These are phyloP conservation scores for Coffea canephora DNA, from an alignment of 257 asterid genomes.

Conservation along the genomic window DNA sequence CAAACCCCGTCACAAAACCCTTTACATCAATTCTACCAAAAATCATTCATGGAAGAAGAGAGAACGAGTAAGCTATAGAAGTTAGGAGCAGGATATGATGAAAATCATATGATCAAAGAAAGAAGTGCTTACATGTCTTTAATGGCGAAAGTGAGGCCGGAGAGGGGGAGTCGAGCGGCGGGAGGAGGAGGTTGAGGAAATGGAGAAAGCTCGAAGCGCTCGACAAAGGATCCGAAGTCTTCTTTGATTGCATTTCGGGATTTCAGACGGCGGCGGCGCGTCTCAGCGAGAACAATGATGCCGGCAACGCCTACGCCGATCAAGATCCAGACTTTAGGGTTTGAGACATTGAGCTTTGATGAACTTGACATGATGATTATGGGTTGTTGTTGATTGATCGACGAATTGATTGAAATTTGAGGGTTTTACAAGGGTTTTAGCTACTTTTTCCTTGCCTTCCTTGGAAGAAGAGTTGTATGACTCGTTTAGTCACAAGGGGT, in stretches of 20 bases:
- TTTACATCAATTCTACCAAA: slow-evolving; percentile 78
- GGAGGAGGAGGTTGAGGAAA: slow-evolving; percentile 96
- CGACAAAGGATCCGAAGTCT: slow-evolving; percentile 82
- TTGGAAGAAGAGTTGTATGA: neutral
- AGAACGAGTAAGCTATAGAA: neutral
- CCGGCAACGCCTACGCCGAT: slow-evolving; percentile 91
- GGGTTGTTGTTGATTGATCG: neutral
- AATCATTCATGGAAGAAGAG: slow-evolving; percentile 5
- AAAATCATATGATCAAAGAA: neutral
- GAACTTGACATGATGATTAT: slow-evolving; percentile 42
- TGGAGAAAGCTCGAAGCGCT: slow-evolving; percentile 68
- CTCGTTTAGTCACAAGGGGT: neutral
- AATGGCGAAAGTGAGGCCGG: slow-evolving; percentile 75
- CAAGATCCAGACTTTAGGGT: slow-evolving; percentile 73
- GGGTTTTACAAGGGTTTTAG: slow-evolving; percentile 36
- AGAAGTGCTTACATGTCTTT: slow-evolving; percentile 59
- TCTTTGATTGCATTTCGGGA: slow-evolving; percentile 41
- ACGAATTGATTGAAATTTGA: slow-evolving; percentile 14
- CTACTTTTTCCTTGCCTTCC: too few species aligned
- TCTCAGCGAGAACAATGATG: slow-evolving; percentile 74
- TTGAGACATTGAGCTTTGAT: slow-evolving; percentile 61
- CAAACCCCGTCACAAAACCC: slow-evolving; percentile 81
- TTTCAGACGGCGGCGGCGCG: slow-evolving; percentile 67
- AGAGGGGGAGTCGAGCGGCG: slow-evolving; percentile 73
- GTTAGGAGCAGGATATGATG: neutral